These are phyloP conservation scores for Cardamine occulta DNA, from an alignment of 345 rosid species.

Conservation along the genomic window DNA sequence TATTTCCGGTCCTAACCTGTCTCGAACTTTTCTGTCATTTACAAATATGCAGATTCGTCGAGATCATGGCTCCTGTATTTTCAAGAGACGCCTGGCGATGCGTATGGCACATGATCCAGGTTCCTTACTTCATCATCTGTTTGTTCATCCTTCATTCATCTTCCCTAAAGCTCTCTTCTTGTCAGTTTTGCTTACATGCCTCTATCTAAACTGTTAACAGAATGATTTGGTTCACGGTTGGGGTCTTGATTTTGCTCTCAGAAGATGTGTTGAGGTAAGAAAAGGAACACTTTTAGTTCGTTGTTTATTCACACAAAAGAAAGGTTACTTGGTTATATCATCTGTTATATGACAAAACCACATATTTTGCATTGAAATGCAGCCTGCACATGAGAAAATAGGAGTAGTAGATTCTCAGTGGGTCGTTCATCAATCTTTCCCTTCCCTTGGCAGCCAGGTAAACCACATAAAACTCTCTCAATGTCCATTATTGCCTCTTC, in stretches of 20 bases:
- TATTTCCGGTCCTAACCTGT: neutral
- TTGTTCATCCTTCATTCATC: conserved; percentile 24
- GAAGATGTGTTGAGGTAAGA: conserved; percentile 85
- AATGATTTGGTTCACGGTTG: conserved; percentile 99
- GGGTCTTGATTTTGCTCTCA: conserved; percentile 98
- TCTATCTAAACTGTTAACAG: conserved; percentile 50
- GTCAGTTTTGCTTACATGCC: conserved; percentile 13
- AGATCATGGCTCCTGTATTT: conserved; percentile 99
- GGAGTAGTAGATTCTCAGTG: conserved; percentile 99
- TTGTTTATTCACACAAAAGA: conserved; percentile 1
- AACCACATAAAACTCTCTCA: conserved; percentile 14
- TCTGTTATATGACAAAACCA: conserved; percentile 14
- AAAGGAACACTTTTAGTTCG: neutral
- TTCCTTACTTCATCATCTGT: conserved; percentile 29
- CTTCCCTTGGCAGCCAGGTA: conserved; percentile 94
- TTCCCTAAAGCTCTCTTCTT: conserved; percentile 1
- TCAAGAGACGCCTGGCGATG: conserved; percentile 96
- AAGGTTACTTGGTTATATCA: neutral
- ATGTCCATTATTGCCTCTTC: neutral
- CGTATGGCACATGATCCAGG: conserved; percentile 99
- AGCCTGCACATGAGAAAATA: conserved; percentile 99
- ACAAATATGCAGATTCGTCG: conserved; percentile 71
- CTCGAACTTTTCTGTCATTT: neutral
- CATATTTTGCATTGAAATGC: conserved; percentile 20
- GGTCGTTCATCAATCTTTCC: conserved; percentile 88